phyloP scores from a whole-genome alignment of 1,284 basidiomycete species.

The Veloboletus limbatus region DNA sequence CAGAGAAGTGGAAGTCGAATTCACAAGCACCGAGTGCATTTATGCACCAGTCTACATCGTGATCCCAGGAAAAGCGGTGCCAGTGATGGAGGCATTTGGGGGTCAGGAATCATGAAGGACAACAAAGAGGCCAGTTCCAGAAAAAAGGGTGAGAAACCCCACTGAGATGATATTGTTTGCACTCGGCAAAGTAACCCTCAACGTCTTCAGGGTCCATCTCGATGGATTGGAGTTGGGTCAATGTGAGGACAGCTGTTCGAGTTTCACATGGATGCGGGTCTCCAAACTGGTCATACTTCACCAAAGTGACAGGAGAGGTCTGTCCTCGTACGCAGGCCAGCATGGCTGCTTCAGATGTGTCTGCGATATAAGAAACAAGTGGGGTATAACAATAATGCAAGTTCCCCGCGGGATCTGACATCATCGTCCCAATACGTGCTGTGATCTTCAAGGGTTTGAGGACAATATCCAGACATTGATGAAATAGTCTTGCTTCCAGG shows the following conservation, averaged over 20 bases:
- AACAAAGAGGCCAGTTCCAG: background rate
- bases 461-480: constrained; percentile 32
- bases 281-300: constrained; percentile 2
- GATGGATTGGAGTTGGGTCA: constrained; percentile 12
- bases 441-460: constrained; percentile 31
- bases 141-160: constrained; percentile 1
- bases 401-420: constrained; percentile 28
- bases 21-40: background rate
- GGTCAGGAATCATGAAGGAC: background rate
- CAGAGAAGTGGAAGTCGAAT: constrained; percentile 7
- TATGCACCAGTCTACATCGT: background rate
- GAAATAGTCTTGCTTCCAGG: constrained; percentile 22
- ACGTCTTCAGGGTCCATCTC: background rate
- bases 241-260: constrained; percentile 19
- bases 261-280: constrained; percentile 18
- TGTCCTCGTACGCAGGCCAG: background rate
- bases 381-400: constrained; percentile 2
- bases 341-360: constrained; percentile 4
- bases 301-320: constrained; percentile 4
- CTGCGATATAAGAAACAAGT: background rate
- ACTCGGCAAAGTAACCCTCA: background rate
- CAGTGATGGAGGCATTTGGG: background rate
- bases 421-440: constrained; percentile 25
- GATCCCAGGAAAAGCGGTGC: background rate
- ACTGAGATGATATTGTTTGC: constrained; percentile 4